Base-by-base conservation (phyloP, 1,139 yeast genomes). In the Wickerhamomyces sp. region DNA sequence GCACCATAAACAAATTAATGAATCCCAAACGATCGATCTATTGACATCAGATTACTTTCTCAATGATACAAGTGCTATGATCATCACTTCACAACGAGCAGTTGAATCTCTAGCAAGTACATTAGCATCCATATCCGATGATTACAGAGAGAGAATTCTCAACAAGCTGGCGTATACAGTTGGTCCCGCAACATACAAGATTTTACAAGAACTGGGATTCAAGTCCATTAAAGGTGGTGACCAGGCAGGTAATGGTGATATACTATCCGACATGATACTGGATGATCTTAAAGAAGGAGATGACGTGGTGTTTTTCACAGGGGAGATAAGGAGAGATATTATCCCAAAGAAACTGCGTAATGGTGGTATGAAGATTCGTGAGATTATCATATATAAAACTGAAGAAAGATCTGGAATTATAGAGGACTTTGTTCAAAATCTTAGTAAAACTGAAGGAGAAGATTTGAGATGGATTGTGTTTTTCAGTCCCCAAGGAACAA, bases 31-130 rank as follows among this genome's bases (percentile, higher is more conserved):
- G 4, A 59, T 71, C 3, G 52, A 54, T 0, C 73, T 72, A 49
- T 64, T 87, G 10, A 58, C 56, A 7, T 67, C 78, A 3, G 54
- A 59, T 0, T 70, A 67, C 27, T 81, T 80, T 53, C 49, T 75
- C 10, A 36, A 55, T 5, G 56, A 63, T 1, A 61, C 74, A 42
- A 69, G 73, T 45, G 77, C 79, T 1, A 65, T 88, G 37, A 84
- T 93, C 10, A 80, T 93, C n/a, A 90, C 98, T 0, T 85, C 95
- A 4, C 97, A 91, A 61, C 67, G 98, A 54, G 95, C 97, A 0
- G 95, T 91, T 0, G 97, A 91, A 57, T 84, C 91, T 33, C 65
- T 85, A 14, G 72, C 73, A 42, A 72, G 69, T 41, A 77, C 77
- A 39, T 64, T 78, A 36, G 39, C 65, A 4, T 56, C 62, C 36